phyloP scores from a whole-genome alignment of 1,284 basidiomycete species.

The Apiotrichum gracile region DNA sequence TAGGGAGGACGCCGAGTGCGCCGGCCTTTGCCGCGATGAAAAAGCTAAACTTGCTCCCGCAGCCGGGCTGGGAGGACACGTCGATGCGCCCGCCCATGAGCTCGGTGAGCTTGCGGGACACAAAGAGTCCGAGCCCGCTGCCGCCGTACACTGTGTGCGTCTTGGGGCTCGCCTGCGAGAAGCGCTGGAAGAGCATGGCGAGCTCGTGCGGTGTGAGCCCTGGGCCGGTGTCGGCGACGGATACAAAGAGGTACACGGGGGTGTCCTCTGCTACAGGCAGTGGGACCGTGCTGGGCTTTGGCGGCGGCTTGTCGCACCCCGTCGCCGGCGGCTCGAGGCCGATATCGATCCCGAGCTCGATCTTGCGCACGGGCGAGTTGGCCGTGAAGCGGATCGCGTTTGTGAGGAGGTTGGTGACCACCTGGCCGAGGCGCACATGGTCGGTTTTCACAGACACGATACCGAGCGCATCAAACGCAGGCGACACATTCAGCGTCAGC shows the following conservation, averaged over 20 bases:
- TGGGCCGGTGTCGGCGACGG: slow-evolving; percentile 25
- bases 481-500: slow-evolving; percentile 5
- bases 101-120: slow-evolving; percentile 26
- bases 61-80: slow-evolving; percentile 15
- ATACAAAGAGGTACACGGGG: slow-evolving; percentile 16
- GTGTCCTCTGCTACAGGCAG: slow-evolving; percentile 5
- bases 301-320: slow-evolving; percentile 4
- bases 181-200: slow-evolving; percentile 24
- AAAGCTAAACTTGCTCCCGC: slow-evolving; percentile 46
- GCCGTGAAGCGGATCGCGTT: slow-evolving; percentile 27
- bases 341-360: slow-evolving; percentile 17
- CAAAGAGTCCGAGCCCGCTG: slow-evolving; percentile 27
- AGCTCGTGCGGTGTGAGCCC: slow-evolving; percentile 24
- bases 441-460: slow-evolving; percentile 19
- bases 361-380: slow-evolving; percentile 2
- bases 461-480: slow-evolving; percentile 5
- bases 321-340: slow-evolving; percentile 14
- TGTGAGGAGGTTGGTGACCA: slow-evolving; percentile 28
- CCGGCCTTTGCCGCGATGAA: slow-evolving; percentile 18
- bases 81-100: slow-evolving; percentile 27
- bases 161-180: slow-evolving; percentile 25
- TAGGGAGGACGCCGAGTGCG: not conserved
- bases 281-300: slow-evolving; percentile 4
- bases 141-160: slow-evolving; percentile 30
- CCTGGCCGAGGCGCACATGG: slow-evolving; percentile 26